Base-by-base conservation (phyloP, 306 rosid species). In the Prunus kanzakura region DNA sequence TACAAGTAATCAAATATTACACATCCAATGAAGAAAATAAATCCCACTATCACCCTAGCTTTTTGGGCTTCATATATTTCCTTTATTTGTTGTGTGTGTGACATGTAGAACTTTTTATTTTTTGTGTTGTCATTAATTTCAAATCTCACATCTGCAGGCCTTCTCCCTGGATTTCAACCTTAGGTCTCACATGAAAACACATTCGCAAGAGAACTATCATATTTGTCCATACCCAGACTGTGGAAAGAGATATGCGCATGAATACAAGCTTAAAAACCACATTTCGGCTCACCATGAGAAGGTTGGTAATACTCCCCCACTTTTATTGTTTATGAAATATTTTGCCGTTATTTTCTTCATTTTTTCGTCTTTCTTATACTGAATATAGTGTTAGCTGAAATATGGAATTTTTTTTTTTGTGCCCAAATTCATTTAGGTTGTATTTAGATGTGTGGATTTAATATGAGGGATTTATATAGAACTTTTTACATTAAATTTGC, bases 231-330 rank as follows among this genome's bases (percentile, higher is more conserved):
- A 89, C 82, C 87, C 85, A 1, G 97, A 92, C 64, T 95, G 98
- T 83, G 97, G 97, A 80, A 96, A 92, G 97, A 89, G 98, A 96
- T 96, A 88, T 50, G 97, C 98, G 43, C 98, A 96, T 8, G 98
- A 96, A 78, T 96, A 96, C 89, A 96, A 96, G 86, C 91, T 96
- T n/a, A 96, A 89, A 89, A 96, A 96, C 85, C 98, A 96, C 74
- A 83, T 96, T 78, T 61, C 88, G 3, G 81, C 97, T 73, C 98
- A 96, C 80, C 99, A 96, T 65, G 98, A 96, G 88, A 96, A 92
- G 97, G 99, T 95, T 79, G 67, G 79, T 68, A 47, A 68, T 32
- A 63, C 38, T 79, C 49, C 51, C 58, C 60, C 18, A 6, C 19
- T 62, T 30, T 57, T 73, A 1, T 8, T 67, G 49, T 77, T 64